phyloP scores from a whole-genome alignment of 1,139 yeast species.

The Debaryomycetaceae sp. region DNA sequence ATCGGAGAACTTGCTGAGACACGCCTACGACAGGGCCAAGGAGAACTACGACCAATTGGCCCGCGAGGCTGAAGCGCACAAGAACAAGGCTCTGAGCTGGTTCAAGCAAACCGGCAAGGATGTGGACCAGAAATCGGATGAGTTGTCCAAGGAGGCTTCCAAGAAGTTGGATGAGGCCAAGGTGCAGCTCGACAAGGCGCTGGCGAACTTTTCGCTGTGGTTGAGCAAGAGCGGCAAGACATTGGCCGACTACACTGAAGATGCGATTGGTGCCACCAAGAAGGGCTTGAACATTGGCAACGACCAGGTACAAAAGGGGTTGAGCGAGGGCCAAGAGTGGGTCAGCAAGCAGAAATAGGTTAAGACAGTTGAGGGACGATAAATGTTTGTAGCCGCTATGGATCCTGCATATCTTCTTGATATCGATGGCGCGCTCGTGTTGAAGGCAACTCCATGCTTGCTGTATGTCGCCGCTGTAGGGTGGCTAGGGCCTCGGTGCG shows the following conservation, averaged over 20 bases:
- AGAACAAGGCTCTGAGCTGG: slow-evolving; percentile 8
- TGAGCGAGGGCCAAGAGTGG: slow-evolving; percentile 8
- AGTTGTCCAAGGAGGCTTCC: slow-evolving; percentile 4
- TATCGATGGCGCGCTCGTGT: not conserved
- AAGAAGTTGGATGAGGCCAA: slow-evolving; percentile 9
- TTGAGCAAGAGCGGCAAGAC: slow-evolving; percentile 6
- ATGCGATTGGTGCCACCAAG: slow-evolving; percentile 9
- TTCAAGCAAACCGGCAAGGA: slow-evolving; percentile 7
- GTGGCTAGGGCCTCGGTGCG: not conserved
- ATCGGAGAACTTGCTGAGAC: slow-evolving; percentile 6
- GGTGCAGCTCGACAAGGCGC: slow-evolving; percentile 7
- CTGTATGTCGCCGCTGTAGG: no score
- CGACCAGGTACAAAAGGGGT: slow-evolving; percentile 8
- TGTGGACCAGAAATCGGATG: slow-evolving; percentile 4
- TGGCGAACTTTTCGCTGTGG: slow-evolving; percentile 6
- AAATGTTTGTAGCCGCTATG: no score
- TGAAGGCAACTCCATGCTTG: no score
- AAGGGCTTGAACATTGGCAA: slow-evolving; percentile 6
- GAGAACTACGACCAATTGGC: slow-evolving; percentile 7
- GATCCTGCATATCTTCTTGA: slow-evolving; percentile 3
- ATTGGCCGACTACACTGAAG: slow-evolving; percentile 8
- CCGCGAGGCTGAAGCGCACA: slow-evolving; percentile 5
- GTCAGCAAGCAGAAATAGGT: slow-evolving; percentile 5
- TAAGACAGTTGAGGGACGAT: not conserved
- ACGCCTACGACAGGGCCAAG: slow-evolving; percentile 8